Evolutionary conservation across 768 basidiomycete species (phyloP), one percentile per base, ranked within the genome.

Genomic region (Tricholoma sp.): DNA sequence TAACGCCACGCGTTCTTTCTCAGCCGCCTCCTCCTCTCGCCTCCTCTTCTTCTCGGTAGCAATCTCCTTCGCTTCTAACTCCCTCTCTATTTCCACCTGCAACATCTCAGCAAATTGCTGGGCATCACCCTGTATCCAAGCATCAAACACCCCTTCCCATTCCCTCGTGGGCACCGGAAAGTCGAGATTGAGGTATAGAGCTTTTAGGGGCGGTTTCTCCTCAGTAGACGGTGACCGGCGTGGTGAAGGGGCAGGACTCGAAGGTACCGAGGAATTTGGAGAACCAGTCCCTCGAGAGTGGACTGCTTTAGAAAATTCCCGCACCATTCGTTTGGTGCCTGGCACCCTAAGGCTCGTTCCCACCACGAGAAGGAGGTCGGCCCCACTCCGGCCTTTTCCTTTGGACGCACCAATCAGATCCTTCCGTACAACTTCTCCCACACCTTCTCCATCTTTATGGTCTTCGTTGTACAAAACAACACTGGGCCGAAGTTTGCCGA

Each of bases 391-490:
- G 2, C 85, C 84, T 63, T 84, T 88, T 12, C 85, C 83, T 61
- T 83, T 83, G 2, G 79, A 81, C 7, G 81, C 76, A 7, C 90
- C 89, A 54, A 91, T 77, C 55, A 96, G 72, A 68, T 97, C 94
- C 61, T 81, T 82, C 64, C 84, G 75, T n/a, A 94, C 91, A 19
- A 87, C 80, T 54, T 89, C 84, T 1, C 94, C 94, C 2, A 96
- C 91, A 19, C 84, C 83, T 63, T 94, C 91, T 3, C 91, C 94
- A 60, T 93, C 85, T 69, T 83, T 86, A 72, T 96, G 94, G 49
- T 78, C 76, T 69, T 96, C 94, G 61, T 94, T 94, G 68, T 97
- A 97, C 21, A 97, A 72, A 0, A 97, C 91, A 2, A 97, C 92
- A 54, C 88, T 89, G 0, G 94, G 90, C 34, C 93, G 82, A 46